phyloP scores from a whole-genome alignment of 768 basidiomycete species.

The Tricholoma sp. region DNA sequence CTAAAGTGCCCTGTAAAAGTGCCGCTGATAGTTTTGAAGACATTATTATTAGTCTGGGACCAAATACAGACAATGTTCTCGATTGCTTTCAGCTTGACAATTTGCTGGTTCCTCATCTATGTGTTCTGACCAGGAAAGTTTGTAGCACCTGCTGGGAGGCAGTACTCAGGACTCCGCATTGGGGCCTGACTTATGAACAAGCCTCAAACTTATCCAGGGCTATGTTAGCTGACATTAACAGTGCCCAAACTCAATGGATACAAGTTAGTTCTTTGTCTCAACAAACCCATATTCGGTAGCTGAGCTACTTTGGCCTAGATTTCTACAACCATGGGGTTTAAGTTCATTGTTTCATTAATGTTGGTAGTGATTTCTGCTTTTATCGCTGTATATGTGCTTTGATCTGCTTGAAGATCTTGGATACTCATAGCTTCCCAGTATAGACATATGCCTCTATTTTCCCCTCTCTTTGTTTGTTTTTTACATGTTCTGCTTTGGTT shows the following conservation, averaged over 20 bases:
- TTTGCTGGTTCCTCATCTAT: not conserved
- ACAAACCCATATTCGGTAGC: not conserved
- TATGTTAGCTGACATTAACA: not conserved
- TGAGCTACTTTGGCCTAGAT: not conserved
- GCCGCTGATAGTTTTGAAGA: not conserved
- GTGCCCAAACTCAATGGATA: not conserved
- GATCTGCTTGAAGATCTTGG: not conserved
- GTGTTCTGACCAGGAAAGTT: not conserved
- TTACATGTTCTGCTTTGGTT: not conserved
- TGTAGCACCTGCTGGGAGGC: not conserved
- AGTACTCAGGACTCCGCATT: not conserved
- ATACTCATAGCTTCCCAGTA: not conserved
- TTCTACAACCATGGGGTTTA: not conserved
- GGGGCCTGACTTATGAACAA: not conserved
- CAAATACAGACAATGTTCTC: conserved; percentile 2
- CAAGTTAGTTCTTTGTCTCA: not conserved
- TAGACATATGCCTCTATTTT: not conserved
- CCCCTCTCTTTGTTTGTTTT: not conserved
- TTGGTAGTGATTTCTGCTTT: not conserved
- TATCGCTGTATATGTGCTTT: not conserved
- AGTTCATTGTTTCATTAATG: not conserved
- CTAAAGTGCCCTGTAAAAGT: not conserved
- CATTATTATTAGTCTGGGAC: conserved; percentile 3
- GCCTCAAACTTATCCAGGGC: not conserved
- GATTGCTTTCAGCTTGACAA: not conserved